These are phyloP conservation scores for Monosporozyma yasuniensis DNA, from an alignment of 805 yeast species.

Conservation along the genomic window DNA sequence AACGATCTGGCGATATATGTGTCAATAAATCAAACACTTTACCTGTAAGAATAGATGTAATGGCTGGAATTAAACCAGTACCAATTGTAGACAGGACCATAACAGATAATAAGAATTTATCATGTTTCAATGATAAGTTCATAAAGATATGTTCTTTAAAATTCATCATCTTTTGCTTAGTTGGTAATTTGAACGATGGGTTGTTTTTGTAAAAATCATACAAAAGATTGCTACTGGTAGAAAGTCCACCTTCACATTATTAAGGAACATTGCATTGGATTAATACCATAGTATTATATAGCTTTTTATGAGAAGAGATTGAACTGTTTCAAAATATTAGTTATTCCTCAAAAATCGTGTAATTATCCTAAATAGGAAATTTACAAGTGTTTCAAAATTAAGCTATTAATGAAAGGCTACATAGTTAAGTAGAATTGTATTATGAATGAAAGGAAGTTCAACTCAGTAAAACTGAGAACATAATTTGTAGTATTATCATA, in stretches of 20 bases:
- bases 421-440: not conserved
- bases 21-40: slow-evolving; percentile 44
- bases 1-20: slow-evolving; percentile 33
- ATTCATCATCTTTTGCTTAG: not conserved
- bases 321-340: not conserved
- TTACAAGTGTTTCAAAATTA: not conserved
- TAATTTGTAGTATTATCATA: no score
- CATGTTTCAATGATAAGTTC: slow-evolving; percentile 16
- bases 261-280: not conserved
- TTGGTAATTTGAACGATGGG: no score
- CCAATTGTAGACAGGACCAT: slow-evolving; percentile 35
- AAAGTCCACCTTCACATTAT: not conserved
- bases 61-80: slow-evolving; percentile 52
- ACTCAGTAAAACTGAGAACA: no score
- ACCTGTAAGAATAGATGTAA: slow-evolving; percentile 58
- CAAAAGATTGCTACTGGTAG: no score
- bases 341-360: slow-evolving; percentile 8
- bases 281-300: not conserved
- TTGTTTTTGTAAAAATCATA: not conserved
- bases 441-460: no score
- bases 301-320: not conserved
- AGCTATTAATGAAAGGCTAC: not conserved
- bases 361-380: slow-evolving; percentile 11
- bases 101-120: slow-evolving; percentile 18
- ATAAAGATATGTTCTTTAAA: slow-evolving; percentile 14